Evolutionary conservation across 768 basidiomycete genomes (phyloP), one percentile per base, ranked within the genome.

Genomic region (Mrakia gelida): DNA sequence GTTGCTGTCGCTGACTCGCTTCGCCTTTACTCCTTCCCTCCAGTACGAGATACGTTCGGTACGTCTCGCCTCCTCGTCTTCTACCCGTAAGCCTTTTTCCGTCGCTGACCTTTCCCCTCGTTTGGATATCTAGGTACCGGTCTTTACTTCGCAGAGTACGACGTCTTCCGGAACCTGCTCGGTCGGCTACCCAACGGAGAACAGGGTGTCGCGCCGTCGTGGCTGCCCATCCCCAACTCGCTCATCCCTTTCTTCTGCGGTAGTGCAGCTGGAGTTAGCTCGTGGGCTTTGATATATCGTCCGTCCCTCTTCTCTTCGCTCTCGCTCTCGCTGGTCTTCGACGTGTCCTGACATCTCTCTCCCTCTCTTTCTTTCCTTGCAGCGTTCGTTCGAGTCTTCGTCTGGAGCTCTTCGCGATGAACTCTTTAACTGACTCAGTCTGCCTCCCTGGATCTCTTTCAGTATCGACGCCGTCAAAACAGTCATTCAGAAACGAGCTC

Each of bases 101-200:
- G 0, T 34, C 4, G 11, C 32, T 32, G 13, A 43, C 41, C 30
- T 23, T 34, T 18, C 26, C 5, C 21, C 34, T 28, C 16, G 16
- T 30, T 23, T 54, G 13, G 38, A 38, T n/a, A 30, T 15, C 38
- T 45, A 32, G 95, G 94, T 70, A 96, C 95, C 18, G 92, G 91
- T 7, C 86, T 97, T 28, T 98, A 98, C 84, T 98, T 98, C 84
- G 88, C 93, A 52, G 94, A 95, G 83, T 97, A 98, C 83, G 95
- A 98, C 82, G 91, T 91, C 26, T 89, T 96, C 88, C 90, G 95
- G 65, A 91, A 94, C 86, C 81, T 94, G 23, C 86, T 96, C 67
- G 95, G 95, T 41, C 88, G 95, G 80, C 86, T 87, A 70, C 88
- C 91, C 72, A 88, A 88, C 43, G 92, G 92, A 32, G 92, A 92